Conservation (phyloP, 73 alveolate species). For the Paramecium octaurelia region DNA sequence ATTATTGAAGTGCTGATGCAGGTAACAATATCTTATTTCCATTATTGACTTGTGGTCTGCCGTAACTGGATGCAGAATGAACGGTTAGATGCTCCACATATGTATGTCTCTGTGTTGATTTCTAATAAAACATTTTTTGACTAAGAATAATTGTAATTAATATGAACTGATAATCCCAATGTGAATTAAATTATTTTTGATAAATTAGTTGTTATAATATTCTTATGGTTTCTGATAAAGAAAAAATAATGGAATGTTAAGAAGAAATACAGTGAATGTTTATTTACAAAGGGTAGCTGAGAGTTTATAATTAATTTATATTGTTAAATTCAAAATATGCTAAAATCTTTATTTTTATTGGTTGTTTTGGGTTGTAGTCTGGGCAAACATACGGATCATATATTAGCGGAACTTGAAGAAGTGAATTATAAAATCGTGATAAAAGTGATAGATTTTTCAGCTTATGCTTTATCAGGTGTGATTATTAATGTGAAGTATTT, state of each 20-base stretch:
- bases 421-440: neutral
- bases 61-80: slow-evolving; percentile 17
- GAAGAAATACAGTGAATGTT: neutral
- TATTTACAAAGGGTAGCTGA: neutral
- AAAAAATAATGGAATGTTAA: neutral
- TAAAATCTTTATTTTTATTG: neutral
- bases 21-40: slow-evolving; percentile 61
- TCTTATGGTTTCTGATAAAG: neutral
- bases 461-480: neutral
- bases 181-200: neutral
- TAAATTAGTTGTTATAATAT: neutral
- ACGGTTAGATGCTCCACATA: slow-evolving; percentile 39
- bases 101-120: neutral
- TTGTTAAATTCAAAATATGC: slow-evolving; percentile 16
- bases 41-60: slow-evolving; percentile 32
- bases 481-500: neutral
- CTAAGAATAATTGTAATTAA: neutral
- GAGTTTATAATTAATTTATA: neutral
- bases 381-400: neutral
- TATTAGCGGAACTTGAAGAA: neutral
- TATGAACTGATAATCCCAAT: neutral
- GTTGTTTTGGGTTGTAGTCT: neutral
- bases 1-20: slow-evolving; percentile 34
- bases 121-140: neutral
- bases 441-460: neutral